Percentiles rank a stretch among this genome's conserved stretches.
These are phyloP conservation scores for Diaporthe australafricana DNA, from an alignment of 2,329 filamentous ascomycete species.

Conservation along the genomic window DNA sequence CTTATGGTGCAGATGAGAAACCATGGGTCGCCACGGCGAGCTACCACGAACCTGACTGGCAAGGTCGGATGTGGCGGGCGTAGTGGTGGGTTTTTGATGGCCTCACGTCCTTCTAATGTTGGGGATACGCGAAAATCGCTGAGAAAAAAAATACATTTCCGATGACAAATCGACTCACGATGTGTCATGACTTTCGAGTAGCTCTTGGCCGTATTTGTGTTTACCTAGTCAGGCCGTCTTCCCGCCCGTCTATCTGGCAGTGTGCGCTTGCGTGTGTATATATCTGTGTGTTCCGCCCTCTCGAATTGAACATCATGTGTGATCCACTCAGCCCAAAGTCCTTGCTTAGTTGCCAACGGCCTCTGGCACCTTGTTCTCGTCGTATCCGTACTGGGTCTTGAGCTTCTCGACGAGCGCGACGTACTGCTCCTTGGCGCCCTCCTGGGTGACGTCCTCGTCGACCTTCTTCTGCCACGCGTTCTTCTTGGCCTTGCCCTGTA, in stretches of 20 bases:
- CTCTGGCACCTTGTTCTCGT: slow-evolving; percentile 73
- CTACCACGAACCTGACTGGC: slow-evolving; percentile 73
- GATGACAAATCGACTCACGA: not conserved
- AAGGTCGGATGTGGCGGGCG: slow-evolving; percentile 54
- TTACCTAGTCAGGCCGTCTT: slow-evolving; percentile 6
- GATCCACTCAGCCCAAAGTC: not conserved
- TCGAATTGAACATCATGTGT: not conserved
- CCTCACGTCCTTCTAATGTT: not conserved
- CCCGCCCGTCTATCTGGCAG: slow-evolving; percentile 11
- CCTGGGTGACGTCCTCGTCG: slow-evolving; percentile 70
- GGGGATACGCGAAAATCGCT: not conserved
- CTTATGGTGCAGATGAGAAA: slow-evolving; percentile 71
- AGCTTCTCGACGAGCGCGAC: slow-evolving; percentile 77
- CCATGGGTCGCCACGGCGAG: slow-evolving; percentile 80
- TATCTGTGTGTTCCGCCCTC: not conserved
- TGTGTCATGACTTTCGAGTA: not conserved
- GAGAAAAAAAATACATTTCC: too few species aligned
- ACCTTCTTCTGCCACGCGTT: slow-evolving; percentile 79
- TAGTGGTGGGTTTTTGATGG: not conserved
- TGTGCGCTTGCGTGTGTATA: slow-evolving; percentile 16
- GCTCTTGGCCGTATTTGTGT: slow-evolving; percentile 8
- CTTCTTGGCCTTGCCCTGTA: slow-evolving; percentile 83
- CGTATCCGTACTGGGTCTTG: slow-evolving; percentile 77
- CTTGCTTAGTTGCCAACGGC: slow-evolving; percentile 52
- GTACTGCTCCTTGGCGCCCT: slow-evolving; percentile 82